phyloP scores from a whole-genome alignment of 441 rosid genomes.

The Monsonia emarginata region DNA sequence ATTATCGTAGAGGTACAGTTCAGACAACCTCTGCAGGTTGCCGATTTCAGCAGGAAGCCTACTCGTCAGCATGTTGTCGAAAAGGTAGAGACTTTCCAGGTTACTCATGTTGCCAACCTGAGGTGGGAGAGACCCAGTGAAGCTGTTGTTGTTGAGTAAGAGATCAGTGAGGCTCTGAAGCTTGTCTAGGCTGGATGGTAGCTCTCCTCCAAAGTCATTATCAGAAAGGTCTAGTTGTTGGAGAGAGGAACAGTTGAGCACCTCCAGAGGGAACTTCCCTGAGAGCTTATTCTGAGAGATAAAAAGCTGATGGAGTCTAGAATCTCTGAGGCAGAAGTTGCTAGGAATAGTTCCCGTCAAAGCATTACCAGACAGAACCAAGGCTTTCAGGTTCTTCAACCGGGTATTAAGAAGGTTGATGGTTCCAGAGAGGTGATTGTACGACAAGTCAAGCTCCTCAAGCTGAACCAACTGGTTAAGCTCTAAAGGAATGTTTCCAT shows the following conservation, averaged over 20 bases:
- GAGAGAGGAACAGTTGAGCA: slow-evolving; percentile 50
- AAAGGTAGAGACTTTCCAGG: slow-evolving; percentile 44
- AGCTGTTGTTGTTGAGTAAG: slow-evolving; percentile 53
- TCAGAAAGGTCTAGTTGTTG: slow-evolving; percentile 51
- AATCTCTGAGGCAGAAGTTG: slow-evolving; percentile 43
- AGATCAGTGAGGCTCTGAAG: slow-evolving; percentile 51
- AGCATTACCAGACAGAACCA: slow-evolving; percentile 43
- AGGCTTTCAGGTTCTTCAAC: slow-evolving; percentile 35
- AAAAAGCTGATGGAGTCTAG: slow-evolving; percentile 42
- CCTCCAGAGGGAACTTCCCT: slow-evolving; percentile 54
- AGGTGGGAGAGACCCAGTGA: slow-evolving; percentile 52
- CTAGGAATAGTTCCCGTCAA: slow-evolving; percentile 49
- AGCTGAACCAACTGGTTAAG: slow-evolving; percentile 49
- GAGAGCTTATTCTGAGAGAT: slow-evolving; percentile 47
- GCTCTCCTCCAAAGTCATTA: slow-evolving; percentile 42
- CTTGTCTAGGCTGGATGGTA: slow-evolving; percentile 45
- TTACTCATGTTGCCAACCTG: slow-evolving; percentile 58
- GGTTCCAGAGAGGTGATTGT: slow-evolving; percentile 54
- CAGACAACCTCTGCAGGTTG: slow-evolving; percentile 38
- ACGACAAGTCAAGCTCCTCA: slow-evolving; percentile 49
- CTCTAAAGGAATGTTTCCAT: slow-evolving; percentile 48
- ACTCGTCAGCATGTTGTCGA: slow-evolving; percentile 56
- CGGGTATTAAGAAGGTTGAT: slow-evolving; percentile 31
- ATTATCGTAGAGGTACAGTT: slow-evolving; percentile 57
- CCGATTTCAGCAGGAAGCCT: slow-evolving; percentile 58